Base-by-base conservation (phyloP, 768 basidiomycete genomes). In the Pisolithus microcarpus region DNA sequence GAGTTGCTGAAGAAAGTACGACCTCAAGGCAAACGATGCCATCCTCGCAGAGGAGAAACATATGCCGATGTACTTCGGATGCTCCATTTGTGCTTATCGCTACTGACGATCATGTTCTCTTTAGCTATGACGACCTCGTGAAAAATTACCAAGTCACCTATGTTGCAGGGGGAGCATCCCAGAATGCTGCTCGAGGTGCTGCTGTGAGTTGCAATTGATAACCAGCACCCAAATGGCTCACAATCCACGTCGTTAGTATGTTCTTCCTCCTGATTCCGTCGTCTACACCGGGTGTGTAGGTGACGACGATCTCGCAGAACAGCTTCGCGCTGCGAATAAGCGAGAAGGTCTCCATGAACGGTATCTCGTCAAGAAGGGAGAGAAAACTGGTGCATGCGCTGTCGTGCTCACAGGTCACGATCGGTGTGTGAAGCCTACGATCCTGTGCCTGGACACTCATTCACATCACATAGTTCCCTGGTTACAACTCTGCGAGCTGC, bases 211-310 rank as follows among this genome's bases (percentile, higher is more conserved):
- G 38, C 11, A 15, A 44, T 43, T 24, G 23, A 45, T 56, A 48
- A 37, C 46, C 30, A 18, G 21, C 34, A 28, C 24, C 21, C 31
- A 38, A 47, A 43, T 49, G 55, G 10, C 47, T 57, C 21, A 58
- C 52, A 46, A 15, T 34, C 11, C 48, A 44, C 30, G 23, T 18
- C 43, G 43, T 23, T 10, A 98, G 95, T 99, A 97, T 65, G 75
- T 96, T 46, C 81, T 97, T 36, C 94, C 95, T 2, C 77, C 82
- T 9, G 70, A 78, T 46, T 93, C 91, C 10, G 93, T 96, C 45
- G 95, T 92, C 24, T 99, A 89, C 76, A 79, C 91, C 28, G 96
- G 96, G 19, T 88, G 85, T 57, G 96, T 99, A 54, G 96, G 96
- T 38, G 77, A 93, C 52, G 96, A 99, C 60, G 79, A 82, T n/a